Evolutionary conservation across 2,329 filamentous ascomycete species (phyloP), one percentile per base, ranked within the genome.

Genomic region (Lasiodiplodia gonubiensis): DNA sequence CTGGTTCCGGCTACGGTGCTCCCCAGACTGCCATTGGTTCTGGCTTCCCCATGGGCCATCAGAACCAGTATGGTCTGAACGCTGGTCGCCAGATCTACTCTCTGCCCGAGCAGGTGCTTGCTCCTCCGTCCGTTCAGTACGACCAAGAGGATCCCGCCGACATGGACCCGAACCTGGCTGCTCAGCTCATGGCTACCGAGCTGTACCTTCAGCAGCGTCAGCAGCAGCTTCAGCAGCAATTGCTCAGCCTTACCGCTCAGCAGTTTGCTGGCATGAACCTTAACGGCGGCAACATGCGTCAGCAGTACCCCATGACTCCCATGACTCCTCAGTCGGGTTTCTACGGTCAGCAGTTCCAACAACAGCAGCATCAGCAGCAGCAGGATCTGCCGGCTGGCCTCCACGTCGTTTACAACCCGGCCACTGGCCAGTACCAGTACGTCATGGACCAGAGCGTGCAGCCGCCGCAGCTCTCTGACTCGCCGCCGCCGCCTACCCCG

Each of bases 151-250:
- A 85, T 55, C 88, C 90, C 72, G 87, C 92, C 69, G 86, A 89
- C 72, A 92, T 97, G 82, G 95, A 98, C 74, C 93, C 94, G 64
- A 90, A 88, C 69, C 80, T 96, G 64, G 95, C 97, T 72, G 92
- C 93, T 64, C 93, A 97, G 80, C 85, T 98, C 70, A 88, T 97
- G 75, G 91, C 93, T 67, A 96, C 93, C 74, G 97, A 97, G 79
- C 83, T 95, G 77, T 97, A 96, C 76, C 86, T 99, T 61, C 93
- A 93, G 49, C 93, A 97, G 76, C 94, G 97, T 81, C 94, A 98
- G 81, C 93, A 97, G 82, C 91, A 92, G 71, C 88, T 98, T 64
- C 94, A 98, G 81, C 94, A 97, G 81, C 93, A 98, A 81, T 86
- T 98, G 71, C 88, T 93, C 72, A 92, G 84, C 71, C 89, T 97